Evolutionary conservation across 2,329 filamentous ascomycete genomes (phyloP), one percentile per base, ranked within the genome.

Genomic region (Colletotrichum sp.): DNA sequence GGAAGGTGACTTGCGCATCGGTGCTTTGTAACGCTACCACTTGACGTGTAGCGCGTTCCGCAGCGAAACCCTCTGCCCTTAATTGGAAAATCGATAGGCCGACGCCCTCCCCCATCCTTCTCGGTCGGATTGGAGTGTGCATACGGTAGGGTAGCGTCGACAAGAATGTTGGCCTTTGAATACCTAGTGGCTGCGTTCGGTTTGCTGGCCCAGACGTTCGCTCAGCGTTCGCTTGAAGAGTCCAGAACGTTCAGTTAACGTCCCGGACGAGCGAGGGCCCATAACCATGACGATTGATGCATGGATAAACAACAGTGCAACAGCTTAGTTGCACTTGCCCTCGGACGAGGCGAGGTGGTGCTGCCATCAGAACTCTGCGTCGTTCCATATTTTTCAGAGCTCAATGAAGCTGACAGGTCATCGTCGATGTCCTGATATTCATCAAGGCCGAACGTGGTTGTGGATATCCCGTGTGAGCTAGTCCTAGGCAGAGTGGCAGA

Each of bases 211-310:
- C 30, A 68, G 71, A 38, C 66, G 58, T 70, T 74, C 67, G 38
- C 43, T 65, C 67, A 38, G 64, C 67, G 48, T 71, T 48, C 58
- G 67, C 67, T 61, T 55, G 52, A 71, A 61, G 61, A 67, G 67
- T 71, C 72, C 52, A 71, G 67, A 71, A 74, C 67, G 60, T 71
- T 74, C 67, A 74, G 15, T 52, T 21, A 70, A 58, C 71, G 28
- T 70, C 34, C 8, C 48, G 32, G 34, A 74, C 34, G n/a, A 38
- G 43, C 7, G 32, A 64, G 43, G 57, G 15, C 64, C 63, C 63
- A 60, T 13, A 32, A 48, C 34, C 38, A 73, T 73, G 70, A 58
- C 70, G 64, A 73, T 65, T n/a, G n/a, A 36, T 71, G 60, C 48
- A 32, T 74, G 34, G 30, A n/a, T 28, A 60, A 58, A 52, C 48